These are phyloP conservation scores for Blastomyces percursus DNA, from an alignment of 2,329 filamentous ascomycete genomes.

Conservation along the genomic window DNA sequence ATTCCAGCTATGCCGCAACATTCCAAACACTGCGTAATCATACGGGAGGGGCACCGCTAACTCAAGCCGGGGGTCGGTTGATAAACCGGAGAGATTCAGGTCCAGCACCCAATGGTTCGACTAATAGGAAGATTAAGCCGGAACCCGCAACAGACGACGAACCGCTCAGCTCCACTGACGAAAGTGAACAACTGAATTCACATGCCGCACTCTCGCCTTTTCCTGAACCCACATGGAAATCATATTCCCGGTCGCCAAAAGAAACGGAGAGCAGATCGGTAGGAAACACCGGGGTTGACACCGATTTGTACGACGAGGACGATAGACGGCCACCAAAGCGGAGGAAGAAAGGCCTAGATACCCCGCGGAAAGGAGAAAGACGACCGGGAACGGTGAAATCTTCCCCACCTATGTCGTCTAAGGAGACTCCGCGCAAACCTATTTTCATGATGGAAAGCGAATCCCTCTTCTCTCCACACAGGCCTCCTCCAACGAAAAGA, in stretches of 20 bases:
- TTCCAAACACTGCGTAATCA: slow-evolving; percentile 17
- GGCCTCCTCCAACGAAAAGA: not conserved
- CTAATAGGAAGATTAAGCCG: slow-evolving; percentile 8
- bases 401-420: not conserved
- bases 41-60: slow-evolving; percentile 16
- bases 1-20: slow-evolving; percentile 22
- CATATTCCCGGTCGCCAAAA: not conserved
- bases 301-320: not conserved
- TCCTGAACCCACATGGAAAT: not conserved
- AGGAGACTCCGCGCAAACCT: not conserved
- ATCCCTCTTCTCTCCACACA: not conserved
- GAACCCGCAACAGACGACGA: slow-evolving; percentile 27
- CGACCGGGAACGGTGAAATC: not conserved
- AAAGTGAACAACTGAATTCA: slow-evolving; percentile 15
- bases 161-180: slow-evolving; percentile 26
- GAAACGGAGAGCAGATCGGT: not conserved
- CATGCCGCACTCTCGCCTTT: slow-evolving; percentile 5
- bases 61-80: slow-evolving; percentile 12
- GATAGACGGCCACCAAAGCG: slow-evolving; percentile 3
- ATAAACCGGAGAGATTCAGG: not conserved
- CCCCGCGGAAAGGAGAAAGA: slow-evolving; percentile 3
- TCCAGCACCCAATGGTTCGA: not conserved
- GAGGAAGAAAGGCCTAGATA: not conserved
- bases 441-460: not conserved
- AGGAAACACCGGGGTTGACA: not conserved